Evolutionary conservation across 495 filamentous ascomycete species (phyloP), one percentile per base, ranked within the genome.

Genomic region (Achaetomiella virescens): DNA sequence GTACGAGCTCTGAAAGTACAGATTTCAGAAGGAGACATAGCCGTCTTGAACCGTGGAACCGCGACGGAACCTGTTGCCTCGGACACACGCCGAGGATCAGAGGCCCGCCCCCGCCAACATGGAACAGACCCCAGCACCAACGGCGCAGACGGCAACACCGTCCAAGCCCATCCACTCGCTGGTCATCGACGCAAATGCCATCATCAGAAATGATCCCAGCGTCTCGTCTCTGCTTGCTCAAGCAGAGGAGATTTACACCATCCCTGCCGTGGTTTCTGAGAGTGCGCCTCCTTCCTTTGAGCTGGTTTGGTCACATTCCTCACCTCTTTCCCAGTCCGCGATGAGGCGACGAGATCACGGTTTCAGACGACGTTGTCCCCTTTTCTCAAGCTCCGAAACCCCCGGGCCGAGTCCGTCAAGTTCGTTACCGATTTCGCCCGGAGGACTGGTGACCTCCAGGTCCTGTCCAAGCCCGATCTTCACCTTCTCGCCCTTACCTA

Each of bases 401-500:
- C 93, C 11, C 78, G 68, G 5, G 80, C 90, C 6, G 82, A 82
- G 40, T 96, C 90, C 59, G 69, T 96, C 54, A 84, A 84, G 58
- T 72, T 88, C 49, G 76, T 96, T n/a, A 84, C 81, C 49, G 85
- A 90, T 55, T 96, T 97, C 70, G 88, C 91, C 47, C 81, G 85
- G 40, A 89, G 84, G 70, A 97, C 93, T 1, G 93, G 93, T 54
- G 93, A 99, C 65, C 81, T 88, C 37, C 79, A 86, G 25, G 90
- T 96, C 4, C 72, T 99, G 40, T 95, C 90, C 69, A 83, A 78
- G 65, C 85, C 89, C 6, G 93, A 99, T 84, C 73, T 97, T 42
- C 84, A 92, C 57, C 77, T 97, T 33, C 75, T 97, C 60, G 93
- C 92, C 6, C 76, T 99, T 29, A 86, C 90, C 3, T 97, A 96